A percentile compares a stretch with the other conserved stretches of the same genome.
These are phyloP conservation scores for Candida adriatica DNA, from an alignment of 805 yeast species.

Conservation along the genomic window DNA sequence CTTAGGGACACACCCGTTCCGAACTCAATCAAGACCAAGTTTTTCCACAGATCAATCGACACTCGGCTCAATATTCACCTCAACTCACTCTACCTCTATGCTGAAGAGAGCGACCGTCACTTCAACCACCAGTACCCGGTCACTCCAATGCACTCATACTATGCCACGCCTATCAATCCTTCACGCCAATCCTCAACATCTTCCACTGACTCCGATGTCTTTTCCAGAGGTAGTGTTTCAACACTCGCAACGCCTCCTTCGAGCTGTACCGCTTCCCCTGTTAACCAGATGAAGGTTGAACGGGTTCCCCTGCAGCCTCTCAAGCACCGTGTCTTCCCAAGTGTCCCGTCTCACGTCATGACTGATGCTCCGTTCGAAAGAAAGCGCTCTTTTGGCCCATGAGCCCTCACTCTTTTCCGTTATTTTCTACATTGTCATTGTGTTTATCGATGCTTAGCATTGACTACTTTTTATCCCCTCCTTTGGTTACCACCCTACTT, in stretches of 20 bases:
- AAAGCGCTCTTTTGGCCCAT: constrained; percentile 6
- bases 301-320: constrained; percentile 8
- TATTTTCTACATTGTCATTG: not conserved
- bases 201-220: constrained; percentile 11
- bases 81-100: constrained; percentile 13
- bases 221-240: constrained; percentile 15
- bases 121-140: constrained; percentile 9
- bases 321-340: constrained; percentile 2
- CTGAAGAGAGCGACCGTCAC: constrained; percentile 20
- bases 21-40: constrained; percentile 38
- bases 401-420: not conserved
- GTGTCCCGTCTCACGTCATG: constrained; percentile 3
- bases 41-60: constrained; percentile 28
- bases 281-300: constrained; percentile 5
- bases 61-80: constrained; percentile 10
- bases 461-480: not conserved
- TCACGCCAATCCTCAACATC: constrained; percentile 16
- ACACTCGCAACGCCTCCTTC: constrained; percentile 15
- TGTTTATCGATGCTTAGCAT: not conserved
- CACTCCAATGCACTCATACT: constrained; percentile 16
- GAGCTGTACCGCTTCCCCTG: constrained; percentile 16
- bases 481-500: not conserved
- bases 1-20: constrained; percentile 25
- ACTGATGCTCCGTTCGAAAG: constrained; percentile 4
- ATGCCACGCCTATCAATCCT: constrained; percentile 8